Base-by-base conservation (phyloP, 1,284 basidiomycete genomes). In the Boletellus deceptivus region DNA sequence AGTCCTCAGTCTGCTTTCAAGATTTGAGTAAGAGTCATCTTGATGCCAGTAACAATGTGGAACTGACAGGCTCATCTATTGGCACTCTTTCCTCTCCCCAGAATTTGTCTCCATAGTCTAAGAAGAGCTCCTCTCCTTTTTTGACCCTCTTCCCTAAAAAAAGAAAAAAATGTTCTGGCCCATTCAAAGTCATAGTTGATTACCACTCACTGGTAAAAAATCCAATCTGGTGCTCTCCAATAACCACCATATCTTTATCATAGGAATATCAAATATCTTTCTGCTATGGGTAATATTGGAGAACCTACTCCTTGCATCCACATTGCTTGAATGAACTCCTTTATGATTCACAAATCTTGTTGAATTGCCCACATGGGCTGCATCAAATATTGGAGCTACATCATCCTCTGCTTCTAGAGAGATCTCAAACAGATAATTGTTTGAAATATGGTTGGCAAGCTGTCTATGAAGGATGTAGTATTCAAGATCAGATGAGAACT, bases 261-360 rank as follows among this genome's bases (percentile, higher is more conserved):
- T 50, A 27, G 16, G 13, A 16, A 43, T 16, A 29, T 63, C 10
- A 47, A 8, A 10, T 4, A 18, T 27, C 7, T 10, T 35, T 6
- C 34, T 24, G 16, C 5, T 27, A n/a, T 4, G 4, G 20, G 14
- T n/a, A 11, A 6, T 11, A 48, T 18, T 9, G 1, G 46, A 17
- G 8, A 60, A 29, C 71, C 50, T 53, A 81, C 82, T 54, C 17
- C 11, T 48, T 6, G 76, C 72, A 0, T 46, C 46, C 44, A 79
- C 78, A 53, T 82, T 82, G 1, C 67, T 66, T 9, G 10, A 3
- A 11, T 29, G 10, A 29, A 10, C 43, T 0, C 4, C 0, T 1
- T 61, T 60, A 47, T 84, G 77, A 52, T 85, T 85, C 27, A 85
- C 67, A 56, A 76, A 85, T 18, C 83, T 69, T 6, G 76, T 74